Evolutionary conservation across 345 rosid species (phyloP), one percentile per base, ranked within the genome.

Genomic region (Salix suchowensis): DNA sequence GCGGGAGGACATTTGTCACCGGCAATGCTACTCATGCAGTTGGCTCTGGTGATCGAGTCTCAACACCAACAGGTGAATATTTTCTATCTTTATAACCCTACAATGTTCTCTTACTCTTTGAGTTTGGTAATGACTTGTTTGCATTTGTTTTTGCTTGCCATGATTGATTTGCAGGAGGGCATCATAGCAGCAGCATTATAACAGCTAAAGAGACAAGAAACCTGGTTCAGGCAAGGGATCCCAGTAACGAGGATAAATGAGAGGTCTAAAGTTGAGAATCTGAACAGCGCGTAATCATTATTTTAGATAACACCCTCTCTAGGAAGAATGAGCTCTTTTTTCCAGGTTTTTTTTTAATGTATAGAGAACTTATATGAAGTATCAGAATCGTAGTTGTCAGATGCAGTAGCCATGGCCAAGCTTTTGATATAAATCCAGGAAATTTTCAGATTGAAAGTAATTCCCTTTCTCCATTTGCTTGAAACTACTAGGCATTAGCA

Each of bases 31-130:
- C 76, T 79, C 87, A 75, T 19, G 82, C 82, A 74, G 67, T 76
- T 37, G 78, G 86, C 73, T 83, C 87, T 4, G 70, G 73, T 39
- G 89, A 89, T 68, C 82, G 80, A 70, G 81, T 81, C 70, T 78
- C 84, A 15, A 82, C 81, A 74, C 86, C 82, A 19, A 69, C 87
- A 83, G 97, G 98, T 91, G 46, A 79, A 48, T 64, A 42, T 39
- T 66, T 39, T 61, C 14, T 3, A 46, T n/a, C 39, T 40, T 30
- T 15, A 2, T 37, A 68, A 18, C 4, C 69, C 69, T 26, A 23
- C 28, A 10, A n/a, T 58, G 28, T 2, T 11, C 0, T 28, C 37
- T 65, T 46, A 23, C 65, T 10, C 67, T 50, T 74, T 50, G 14
- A 36, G 36, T 1, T 8, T 10, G 36, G 16, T 8, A 34, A 34